Base-by-base conservation (phyloP, 2,329 filamentous ascomycete genomes). In the Amphichorda felina region DNA sequence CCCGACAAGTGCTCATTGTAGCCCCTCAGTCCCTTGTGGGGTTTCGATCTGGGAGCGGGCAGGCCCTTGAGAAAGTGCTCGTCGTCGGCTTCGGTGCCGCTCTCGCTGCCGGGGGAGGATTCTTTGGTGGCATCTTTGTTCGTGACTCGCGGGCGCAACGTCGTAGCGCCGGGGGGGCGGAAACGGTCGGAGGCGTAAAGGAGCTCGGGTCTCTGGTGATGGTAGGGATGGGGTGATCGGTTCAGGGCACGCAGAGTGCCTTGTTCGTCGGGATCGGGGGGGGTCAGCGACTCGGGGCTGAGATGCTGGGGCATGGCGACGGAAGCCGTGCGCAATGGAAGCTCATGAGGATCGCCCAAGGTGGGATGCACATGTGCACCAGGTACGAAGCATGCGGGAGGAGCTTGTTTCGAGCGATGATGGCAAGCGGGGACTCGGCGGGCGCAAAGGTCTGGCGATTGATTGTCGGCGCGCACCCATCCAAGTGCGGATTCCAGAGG, bases 51-150 rank as follows among this genome's bases (percentile, higher is more conserved):
- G 2, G 88, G 83, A 3, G 88, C 84, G 2, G 89, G 88, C 16
- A 95, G 62, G 1, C 87, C 82, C 54, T 82, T 91, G 38, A 94
- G 66, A 45, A 89, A 79, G 43, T 88, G 82, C 56, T 96, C 89
- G 60, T 96, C 89, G 49, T 95, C 89, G 27, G 89, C 89, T 54
- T 96, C 89, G 14, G 88, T 94, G 17, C 89, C 89, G 54, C 87
- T 94, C 46, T 94, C 88, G 55, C 85, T 94, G 9, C 73, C 74
- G 2, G 76, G 70, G 2, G 70, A 66, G 4, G 72, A 74, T 35
- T 72, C 68, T 43, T 64, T 68, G 30, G 48, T 44, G n/a, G 47
- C 16, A 11, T 25, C 33, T 15, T 34, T 5, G 7, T 5, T 22
- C 13, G 9, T 14, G 41, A 33, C 38, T 36, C 17, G 47, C 45